Percentiles rank a stretch among this genome's conserved stretches.
Evolutionary conservation across 805 yeast species (phyloP).

Genomic region (Myxozyma mucilagina): DNA sequence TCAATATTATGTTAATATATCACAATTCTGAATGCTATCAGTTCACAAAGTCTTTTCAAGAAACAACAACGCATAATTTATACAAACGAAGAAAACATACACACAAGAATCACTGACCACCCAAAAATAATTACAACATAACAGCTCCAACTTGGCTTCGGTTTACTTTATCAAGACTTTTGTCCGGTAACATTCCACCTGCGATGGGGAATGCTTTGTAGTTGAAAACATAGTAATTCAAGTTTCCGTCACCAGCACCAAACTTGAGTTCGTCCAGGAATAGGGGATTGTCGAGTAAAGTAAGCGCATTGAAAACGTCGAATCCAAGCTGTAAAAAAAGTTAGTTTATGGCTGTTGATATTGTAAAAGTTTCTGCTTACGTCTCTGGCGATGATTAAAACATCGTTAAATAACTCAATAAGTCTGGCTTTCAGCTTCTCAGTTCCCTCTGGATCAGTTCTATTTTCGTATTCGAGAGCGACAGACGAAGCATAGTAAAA

Average conservation of each 20-base stretch:
- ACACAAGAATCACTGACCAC: background rate
- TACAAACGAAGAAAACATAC: no score
- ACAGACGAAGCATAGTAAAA: conserved; percentile 84
- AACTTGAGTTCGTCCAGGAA: conserved; percentile 82
- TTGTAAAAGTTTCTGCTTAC: background rate
- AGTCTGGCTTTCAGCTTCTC: conserved; percentile 58
- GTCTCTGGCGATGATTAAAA: conserved; percentile 69
- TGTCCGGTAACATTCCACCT: conserved; percentile 72
- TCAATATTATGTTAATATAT: no score
- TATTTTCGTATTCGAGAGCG: conserved; percentile 43
- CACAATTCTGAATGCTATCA: no score
- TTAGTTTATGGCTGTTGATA: background rate
- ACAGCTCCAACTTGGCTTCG: conserved; percentile 90
- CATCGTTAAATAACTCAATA: conserved; percentile 63
- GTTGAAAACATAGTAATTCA: conserved; percentile 90
- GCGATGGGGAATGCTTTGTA: conserved; percentile 76
- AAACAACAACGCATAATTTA: no score
- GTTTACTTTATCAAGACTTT: conserved; percentile 52
- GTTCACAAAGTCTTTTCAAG: no score
- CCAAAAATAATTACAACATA: conserved; percentile 49
- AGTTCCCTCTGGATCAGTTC: conserved; percentile 46
- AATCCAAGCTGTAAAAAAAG: conserved; percentile 46
- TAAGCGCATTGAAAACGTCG: conserved; percentile 92
- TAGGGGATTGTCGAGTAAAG: conserved; percentile 84
- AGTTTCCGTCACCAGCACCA: conserved; percentile 89